Evolutionary conservation across 257 asterid genomes (phyloP), one percentile per base, ranked within the genome.

Genomic region (Coffea canephora): DNA sequence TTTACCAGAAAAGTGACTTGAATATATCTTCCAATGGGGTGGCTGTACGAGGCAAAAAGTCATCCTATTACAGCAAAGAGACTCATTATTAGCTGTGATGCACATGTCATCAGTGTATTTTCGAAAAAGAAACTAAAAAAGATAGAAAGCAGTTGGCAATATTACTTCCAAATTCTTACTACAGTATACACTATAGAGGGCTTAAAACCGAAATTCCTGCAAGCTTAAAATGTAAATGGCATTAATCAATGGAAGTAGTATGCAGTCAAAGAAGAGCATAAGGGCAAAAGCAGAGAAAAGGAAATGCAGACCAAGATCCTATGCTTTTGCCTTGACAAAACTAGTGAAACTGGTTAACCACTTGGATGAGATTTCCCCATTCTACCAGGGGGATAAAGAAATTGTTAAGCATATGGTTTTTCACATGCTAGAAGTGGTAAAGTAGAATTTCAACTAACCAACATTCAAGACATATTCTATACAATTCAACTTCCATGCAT

Each of bases 21-120:
- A 94, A 94, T 79, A 94, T 89, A 86, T 94, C 98, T 86, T 94
- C 98, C 93, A 92, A 84, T n/a, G 98, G 97, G 36, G 97, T 92
- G 79, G 96, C 96, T 25, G 97, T 94, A 69, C 97, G 91, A 66
- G 97, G 97, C 89, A 94, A 91, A 89, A 94, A 94, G 86, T 94
- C 97, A 39, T 92, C 98, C 97, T 94, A 88, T 76, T 80, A 80
- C 85, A 84, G 46, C 59, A 87, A 79, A 68, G 16, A 78, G 57
- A 68, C 25, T 54, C 15, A 27, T 55, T 43, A 15, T 57, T 64
- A 74, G 39, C 45, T 52, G 41, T 50, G 41, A 18, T 46, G n/a
- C 50, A 49, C 50, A 73, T 48, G 23, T 62, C 25, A 31, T 43
- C 52, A 46, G 55, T 8, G 9, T n/a, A 74, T 27, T 69, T 74